Percentiles rank a stretch among this genome's conserved stretches.
Evolutionary conservation across 1,284 basidiomycete genomes (phyloP).

Genomic region (Schizophyllum amplum): DNA sequence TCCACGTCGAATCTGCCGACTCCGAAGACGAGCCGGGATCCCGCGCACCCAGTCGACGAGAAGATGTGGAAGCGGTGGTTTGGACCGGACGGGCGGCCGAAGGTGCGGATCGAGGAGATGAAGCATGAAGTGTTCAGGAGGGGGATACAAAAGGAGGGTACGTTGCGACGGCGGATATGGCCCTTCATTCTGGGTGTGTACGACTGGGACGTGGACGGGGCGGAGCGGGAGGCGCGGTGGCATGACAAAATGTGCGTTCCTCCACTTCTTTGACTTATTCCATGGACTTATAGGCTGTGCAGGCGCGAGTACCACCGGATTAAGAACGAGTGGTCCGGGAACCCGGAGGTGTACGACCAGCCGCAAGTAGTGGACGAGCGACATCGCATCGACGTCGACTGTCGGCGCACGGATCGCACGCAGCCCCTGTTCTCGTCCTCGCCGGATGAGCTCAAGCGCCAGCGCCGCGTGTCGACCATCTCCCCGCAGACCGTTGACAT

Average conservation of each 20-base stretch:
- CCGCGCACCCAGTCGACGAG: slow-evolving; percentile 62
- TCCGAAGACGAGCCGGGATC: slow-evolving; percentile 67
- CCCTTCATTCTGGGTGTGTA: slow-evolving; percentile 84
- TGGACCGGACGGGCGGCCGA: slow-evolving; percentile 58
- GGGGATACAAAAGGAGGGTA: slow-evolving; percentile 49
- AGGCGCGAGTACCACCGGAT: slow-evolving; percentile 63
- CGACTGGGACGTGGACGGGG: slow-evolving; percentile 63
- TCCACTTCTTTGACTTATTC: neutral
- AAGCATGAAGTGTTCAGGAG: slow-evolving; percentile 68
- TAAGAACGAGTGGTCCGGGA: slow-evolving; percentile 76
- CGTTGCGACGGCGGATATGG: slow-evolving; percentile 72
- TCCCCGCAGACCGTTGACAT: slow-evolving; percentile 64
- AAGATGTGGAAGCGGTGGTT: slow-evolving; percentile 71
- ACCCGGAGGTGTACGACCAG: slow-evolving; percentile 72
- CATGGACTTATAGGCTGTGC: slow-evolving; percentile 6
- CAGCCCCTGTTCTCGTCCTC: slow-evolving; percentile 75
- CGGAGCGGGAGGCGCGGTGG: slow-evolving; percentile 50
- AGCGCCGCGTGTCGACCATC: slow-evolving; percentile 53
- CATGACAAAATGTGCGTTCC: slow-evolving; percentile 51
- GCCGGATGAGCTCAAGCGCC: slow-evolving; percentile 42
- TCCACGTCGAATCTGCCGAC: slow-evolving; percentile 70
- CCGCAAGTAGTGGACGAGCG: slow-evolving; percentile 79
- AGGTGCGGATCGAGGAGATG: slow-evolving; percentile 61
- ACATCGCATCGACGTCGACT: slow-evolving; percentile 92
- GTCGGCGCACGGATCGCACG: slow-evolving; percentile 90